phyloP scores from a whole-genome alignment of 2,329 filamentous ascomycete genomes.

The Tympanopsis confertula region DNA sequence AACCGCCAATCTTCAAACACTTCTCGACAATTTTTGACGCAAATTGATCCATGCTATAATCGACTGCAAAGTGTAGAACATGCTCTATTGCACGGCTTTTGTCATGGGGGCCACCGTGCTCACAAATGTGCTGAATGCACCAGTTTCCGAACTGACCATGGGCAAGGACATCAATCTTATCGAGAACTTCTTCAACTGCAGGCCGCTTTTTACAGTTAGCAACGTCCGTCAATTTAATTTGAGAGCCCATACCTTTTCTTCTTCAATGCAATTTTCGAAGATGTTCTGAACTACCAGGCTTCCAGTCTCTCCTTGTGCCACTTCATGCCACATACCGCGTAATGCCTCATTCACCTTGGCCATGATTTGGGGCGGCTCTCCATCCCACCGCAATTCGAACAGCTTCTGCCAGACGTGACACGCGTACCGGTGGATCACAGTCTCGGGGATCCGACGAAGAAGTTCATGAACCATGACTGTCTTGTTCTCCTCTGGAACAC shows the following conservation, averaged over 20 bases:
- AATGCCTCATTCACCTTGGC: conserved; percentile 93
- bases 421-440: conserved; percentile 94
- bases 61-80: conserved; percentile 81
- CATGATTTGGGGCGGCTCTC: conserved; percentile 95
- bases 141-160: conserved; percentile 98
- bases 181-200: conserved; percentile 90
- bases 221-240: conserved; percentile 9
- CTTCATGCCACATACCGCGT: conserved; percentile 95
- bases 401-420: conserved; percentile 99
- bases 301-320: conserved; percentile 90
- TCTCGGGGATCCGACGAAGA: conserved; percentile 88
- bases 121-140: conserved; percentile 99
- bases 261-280: conserved; percentile 96
- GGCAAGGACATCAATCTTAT: conserved; percentile 89
- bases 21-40: conserved; percentile 99
- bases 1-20: conserved; percentile 88
- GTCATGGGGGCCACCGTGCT: conserved; percentile 83
- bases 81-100: conserved; percentile 90
- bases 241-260: conserved; percentile 65
- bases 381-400: conserved; percentile 92
- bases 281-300: conserved; percentile 98
- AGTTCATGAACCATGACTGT: conserved; percentile 98
- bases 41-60: conserved; percentile 98
- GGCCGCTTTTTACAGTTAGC: conserved; percentile 53
- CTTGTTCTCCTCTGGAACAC: conserved; percentile 94